Evolutionary conservation across 2,329 filamentous ascomycete species (phyloP).

Genomic region (Pestalotiopsis sp.): DNA sequence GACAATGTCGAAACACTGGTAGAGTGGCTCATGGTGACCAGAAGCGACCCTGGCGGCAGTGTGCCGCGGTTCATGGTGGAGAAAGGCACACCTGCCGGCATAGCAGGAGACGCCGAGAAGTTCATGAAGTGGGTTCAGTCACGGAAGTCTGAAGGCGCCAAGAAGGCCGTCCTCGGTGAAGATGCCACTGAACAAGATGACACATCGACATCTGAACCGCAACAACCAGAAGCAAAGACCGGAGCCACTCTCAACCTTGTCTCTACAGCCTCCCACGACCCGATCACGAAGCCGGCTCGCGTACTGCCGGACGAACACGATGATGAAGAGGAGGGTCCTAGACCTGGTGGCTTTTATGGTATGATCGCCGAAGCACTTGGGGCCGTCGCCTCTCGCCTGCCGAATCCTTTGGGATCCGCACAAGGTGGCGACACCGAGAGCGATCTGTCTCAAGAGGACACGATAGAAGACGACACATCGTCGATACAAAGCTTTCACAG

Average conservation of each 20-base stretch:
- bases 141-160: slow-evolving; percentile 38
- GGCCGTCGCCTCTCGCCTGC: slow-evolving; percentile 48
- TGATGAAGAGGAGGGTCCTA: slow-evolving; percentile 20
- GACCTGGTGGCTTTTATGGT: slow-evolving; percentile 52
- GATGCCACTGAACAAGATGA: slow-evolving; percentile 19
- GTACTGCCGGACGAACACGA: slow-evolving; percentile 16
- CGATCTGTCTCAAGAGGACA: slow-evolving; percentile 29
- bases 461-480: slow-evolving; percentile 34
- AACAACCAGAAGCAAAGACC: slow-evolving; percentile 21
- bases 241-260: slow-evolving; percentile 23
- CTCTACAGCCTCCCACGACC: slow-evolving; percentile 13
- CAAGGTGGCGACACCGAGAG: slow-evolving; percentile 32
- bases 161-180: slow-evolving; percentile 20
- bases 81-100: slow-evolving; percentile 79
- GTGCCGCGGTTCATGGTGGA: slow-evolving; percentile 93
- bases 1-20: slow-evolving; percentile 48
- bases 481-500: slow-evolving; percentile 53
- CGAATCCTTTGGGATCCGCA: slow-evolving; percentile 31
- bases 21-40: slow-evolving; percentile 92
- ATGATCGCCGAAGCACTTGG: slow-evolving; percentile 57
- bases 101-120: slow-evolving; percentile 76
- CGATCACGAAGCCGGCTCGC: slow-evolving; percentile 21
- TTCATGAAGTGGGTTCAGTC: slow-evolving; percentile 74
- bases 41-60: slow-evolving; percentile 84
- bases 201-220: slow-evolving; percentile 28